Conservation (phyloP, 2,329 filamentous ascomycete genomes). For the Penicillium sp. region DNA sequence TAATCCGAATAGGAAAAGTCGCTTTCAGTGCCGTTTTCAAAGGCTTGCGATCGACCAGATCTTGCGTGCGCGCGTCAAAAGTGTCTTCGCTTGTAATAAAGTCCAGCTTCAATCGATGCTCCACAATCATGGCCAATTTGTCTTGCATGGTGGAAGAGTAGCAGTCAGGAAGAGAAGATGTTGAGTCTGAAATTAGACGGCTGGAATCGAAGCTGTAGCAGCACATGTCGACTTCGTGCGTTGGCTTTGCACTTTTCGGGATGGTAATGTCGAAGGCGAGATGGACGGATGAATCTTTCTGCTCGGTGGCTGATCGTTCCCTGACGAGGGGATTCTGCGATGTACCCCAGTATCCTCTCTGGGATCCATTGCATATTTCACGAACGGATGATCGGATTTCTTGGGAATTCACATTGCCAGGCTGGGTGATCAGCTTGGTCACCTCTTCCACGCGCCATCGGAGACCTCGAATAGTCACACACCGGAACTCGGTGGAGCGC, state of each 20-base stretch:
- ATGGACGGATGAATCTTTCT: slow-evolving; percentile 6
- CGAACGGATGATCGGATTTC: slow-evolving; percentile 2
- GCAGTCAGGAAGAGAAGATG: not conserved
- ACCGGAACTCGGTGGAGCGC: slow-evolving; percentile 10
- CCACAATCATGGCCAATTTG: slow-evolving; percentile 4
- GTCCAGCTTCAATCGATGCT: slow-evolving; percentile 12
- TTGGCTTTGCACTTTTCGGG: not conserved
- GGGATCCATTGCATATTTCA: slow-evolving; percentile 6
- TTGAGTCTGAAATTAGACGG: not conserved
- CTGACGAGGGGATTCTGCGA: slow-evolving; percentile 4
- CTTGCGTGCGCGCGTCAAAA: slow-evolving; percentile 4
- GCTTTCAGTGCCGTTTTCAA: slow-evolving; percentile 4
- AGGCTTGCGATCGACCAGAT: slow-evolving; percentile 11
- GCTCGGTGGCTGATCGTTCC: not conserved
- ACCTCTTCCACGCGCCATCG: slow-evolving; percentile 15
- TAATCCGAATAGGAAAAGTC: slow-evolving; percentile 9
- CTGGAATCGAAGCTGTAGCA: slow-evolving; percentile 1
- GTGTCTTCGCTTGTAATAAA: slow-evolving; percentile 11
- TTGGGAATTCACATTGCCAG: not conserved
- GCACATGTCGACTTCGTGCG: slow-evolving; percentile 2
- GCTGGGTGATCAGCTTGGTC: slow-evolving; percentile 4
- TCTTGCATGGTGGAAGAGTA: not conserved
- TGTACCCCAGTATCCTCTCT: slow-evolving; percentile 13
- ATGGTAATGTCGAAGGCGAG: slow-evolving; percentile 6
- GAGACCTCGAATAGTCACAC: slow-evolving; percentile 7